Evolutionary conservation across 768 basidiomycete species (phyloP).

Genomic region (Russula emetica): DNA sequence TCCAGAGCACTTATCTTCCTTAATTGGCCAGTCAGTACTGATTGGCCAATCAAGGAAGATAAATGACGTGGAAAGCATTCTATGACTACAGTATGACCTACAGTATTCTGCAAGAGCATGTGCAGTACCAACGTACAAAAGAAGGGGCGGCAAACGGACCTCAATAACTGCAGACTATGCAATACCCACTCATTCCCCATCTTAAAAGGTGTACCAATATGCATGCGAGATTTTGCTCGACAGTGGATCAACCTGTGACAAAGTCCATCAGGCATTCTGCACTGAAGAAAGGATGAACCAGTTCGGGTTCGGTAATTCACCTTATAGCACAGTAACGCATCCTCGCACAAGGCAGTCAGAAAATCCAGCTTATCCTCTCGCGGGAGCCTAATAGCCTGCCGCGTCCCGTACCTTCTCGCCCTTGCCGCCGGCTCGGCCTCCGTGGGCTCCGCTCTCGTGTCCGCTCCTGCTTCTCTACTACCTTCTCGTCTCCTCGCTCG

Average conservation of each 20-base stretch:
- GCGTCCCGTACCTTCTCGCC: neutral
- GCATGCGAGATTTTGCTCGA: constrained; percentile 5
- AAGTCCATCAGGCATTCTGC: neutral
- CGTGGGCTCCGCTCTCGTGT: neutral
- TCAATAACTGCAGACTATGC: neutral
- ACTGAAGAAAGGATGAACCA: too few relatives aligned
- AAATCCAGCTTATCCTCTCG: neutral
- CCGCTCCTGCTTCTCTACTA: neutral
- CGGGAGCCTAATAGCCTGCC: constrained; percentile 1
- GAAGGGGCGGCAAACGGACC: neutral
- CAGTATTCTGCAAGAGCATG: too few relatives aligned
- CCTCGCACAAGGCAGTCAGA: constrained; percentile 16
- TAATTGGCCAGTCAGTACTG: too few relatives aligned
- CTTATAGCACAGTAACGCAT: constrained; percentile 16
- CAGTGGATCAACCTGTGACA: constrained; percentile 4
- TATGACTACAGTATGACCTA: too few relatives aligned
- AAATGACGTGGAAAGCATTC: too few relatives aligned
- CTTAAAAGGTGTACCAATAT: constrained; percentile 16
- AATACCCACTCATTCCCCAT: neutral
- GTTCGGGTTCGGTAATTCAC: neutral
- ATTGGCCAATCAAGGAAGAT: too few relatives aligned
- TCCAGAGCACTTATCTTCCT: too few relatives aligned
- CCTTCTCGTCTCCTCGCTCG: neutral
- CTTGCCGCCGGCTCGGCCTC: too few relatives aligned
- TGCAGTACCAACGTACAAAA: neutral